Evolutionary conservation across 2,329 filamentous ascomycete species (phyloP), one percentile per base, ranked within the genome.

Genomic region (Colletotrichum kahawae): DNA sequence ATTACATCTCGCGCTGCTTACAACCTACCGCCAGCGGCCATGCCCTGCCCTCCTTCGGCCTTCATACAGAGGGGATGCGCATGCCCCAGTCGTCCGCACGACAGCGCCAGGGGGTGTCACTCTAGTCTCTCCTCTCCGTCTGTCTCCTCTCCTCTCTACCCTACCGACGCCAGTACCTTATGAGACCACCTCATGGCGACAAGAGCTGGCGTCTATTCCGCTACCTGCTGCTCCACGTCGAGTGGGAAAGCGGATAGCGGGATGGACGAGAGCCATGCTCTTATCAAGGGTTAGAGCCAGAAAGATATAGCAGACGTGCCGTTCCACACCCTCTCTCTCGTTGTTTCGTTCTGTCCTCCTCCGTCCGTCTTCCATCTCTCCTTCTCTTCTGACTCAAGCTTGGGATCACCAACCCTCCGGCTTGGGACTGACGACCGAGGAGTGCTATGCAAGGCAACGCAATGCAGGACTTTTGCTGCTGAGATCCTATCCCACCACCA

Each of bases 231-330:
- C 72, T 74, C 62, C 72, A 74, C 72, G 72, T 59, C 12, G 62
- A 69, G 68, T 54, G 68, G 62, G 62, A 71, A 56, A 67, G 31
- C 62, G 34, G 63, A 64, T 68, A 48, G 43, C 43, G 43, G 57
- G 43, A 51, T 38, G 57, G 54, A 27, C 24, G 24, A 16, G 66
- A 64, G 69, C 62, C 34, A 16, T 56, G 6, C 33, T 27, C 73
- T 73, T 73, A 68, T 75, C 73, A 63, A 67, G 69, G 69, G 33
- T 63, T 36, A 68, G 56, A 72, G 31, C 38, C 73, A 69, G 72
- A 34, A 68, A 73, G 69, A 64, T 67, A 63, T 62, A 56, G 68
- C 72, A 57, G 38, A 33, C 48, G 24, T 51, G 62, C 48, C 71
- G 67, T 67, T 56, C 70, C 70, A 75, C 73, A 71, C 73, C 73